Percentiles rank a stretch among this genome's conserved stretches.
Conservation (phyloP, 164 flowering plant genomes). For the Houttuynia cordata region DNA sequence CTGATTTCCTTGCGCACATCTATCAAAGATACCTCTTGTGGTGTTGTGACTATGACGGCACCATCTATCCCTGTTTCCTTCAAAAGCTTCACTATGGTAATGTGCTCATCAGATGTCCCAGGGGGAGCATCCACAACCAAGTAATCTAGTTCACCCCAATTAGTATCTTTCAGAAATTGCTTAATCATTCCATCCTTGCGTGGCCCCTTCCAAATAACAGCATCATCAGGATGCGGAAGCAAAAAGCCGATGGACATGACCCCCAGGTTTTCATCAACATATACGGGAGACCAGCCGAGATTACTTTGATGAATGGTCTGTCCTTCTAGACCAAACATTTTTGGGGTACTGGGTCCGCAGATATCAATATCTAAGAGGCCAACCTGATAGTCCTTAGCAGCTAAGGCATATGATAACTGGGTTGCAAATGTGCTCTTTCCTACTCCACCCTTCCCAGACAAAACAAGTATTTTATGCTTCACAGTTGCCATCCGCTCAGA, state of each 20-base stretch:
- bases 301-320: constrained; percentile 86
- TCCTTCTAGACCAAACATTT: constrained; percentile 97
- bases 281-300: constrained; percentile 90
- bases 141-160: constrained; percentile 94
- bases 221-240: constrained; percentile 84
- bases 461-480: constrained; percentile 81
- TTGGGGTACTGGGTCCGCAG: constrained; percentile 94
- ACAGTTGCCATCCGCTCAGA: constrained; percentile 88
- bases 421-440: constrained; percentile 97
- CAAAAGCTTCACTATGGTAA: constrained; percentile 72
- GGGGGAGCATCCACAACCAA: constrained; percentile 95
- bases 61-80: constrained; percentile 78
- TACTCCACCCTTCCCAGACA: constrained; percentile 96
- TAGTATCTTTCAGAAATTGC: constrained; percentile 77
- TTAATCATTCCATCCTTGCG: constrained; percentile 83
- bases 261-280: constrained; percentile 84
- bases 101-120: constrained; percentile 96
- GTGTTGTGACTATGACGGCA: constrained; percentile 84
- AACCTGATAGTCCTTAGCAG: constrained; percentile 76
- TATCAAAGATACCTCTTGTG: constrained; percentile 82
- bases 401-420: constrained; percentile 74
- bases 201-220: constrained; percentile 95
- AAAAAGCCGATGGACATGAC: constrained; percentile 95
- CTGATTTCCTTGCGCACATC: constrained; percentile 88
- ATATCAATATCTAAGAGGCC: constrained; percentile 91